Evolutionary conservation across 768 basidiomycete genomes (phyloP), one percentile per base, ranked within the genome.

Genomic region (Mycena polygramma): DNA sequence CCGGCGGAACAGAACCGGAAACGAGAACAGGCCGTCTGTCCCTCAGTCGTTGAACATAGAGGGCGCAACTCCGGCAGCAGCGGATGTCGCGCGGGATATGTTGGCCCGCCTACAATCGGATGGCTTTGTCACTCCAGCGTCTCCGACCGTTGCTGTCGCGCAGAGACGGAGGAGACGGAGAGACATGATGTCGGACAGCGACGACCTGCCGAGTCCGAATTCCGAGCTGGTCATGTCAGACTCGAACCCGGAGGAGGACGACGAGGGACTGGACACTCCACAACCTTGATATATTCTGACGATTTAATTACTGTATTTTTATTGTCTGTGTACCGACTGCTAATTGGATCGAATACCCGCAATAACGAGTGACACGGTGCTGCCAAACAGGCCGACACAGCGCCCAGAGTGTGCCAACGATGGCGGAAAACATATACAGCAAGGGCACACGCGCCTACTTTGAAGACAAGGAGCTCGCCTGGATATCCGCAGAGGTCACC

Each of bases 371-470:
- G 30, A 30, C 30, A 30, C 30, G 30, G 30, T 30, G 30, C 30
- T 30, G 30, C 30, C 30, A 36, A 43, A 20, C 20, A 41, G 15
- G 41, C 4, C 11, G 10, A 41, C 37, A 59, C 52, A 68, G n/a
- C 43, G 30, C 37, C 39, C 49, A 37, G 19, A 15, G 49, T 52
- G 49, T 52, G 59, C 64, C 61, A 61, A 65, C 57, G 81, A 95
- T 95, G 94, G 92, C 94, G 80, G 94, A 95, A 85, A 94, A 94
- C 85, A 93, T 94, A 78, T 95, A 94, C 85, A 93, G 91, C 87
- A 94, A 92, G 81, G 94, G 94, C 71, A 94, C 93, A 72, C 87
- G 93, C 75, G 94, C 94, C 78, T 95, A 94, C 96, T 96, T 97
- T 77, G 90, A 95, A 73, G 95, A 97, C 85, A 96, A 94, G 82